Evolutionary conservation across 2,329 filamentous ascomycete species (phyloP).

Genomic region (Pseudogymnoascus sp.): DNA sequence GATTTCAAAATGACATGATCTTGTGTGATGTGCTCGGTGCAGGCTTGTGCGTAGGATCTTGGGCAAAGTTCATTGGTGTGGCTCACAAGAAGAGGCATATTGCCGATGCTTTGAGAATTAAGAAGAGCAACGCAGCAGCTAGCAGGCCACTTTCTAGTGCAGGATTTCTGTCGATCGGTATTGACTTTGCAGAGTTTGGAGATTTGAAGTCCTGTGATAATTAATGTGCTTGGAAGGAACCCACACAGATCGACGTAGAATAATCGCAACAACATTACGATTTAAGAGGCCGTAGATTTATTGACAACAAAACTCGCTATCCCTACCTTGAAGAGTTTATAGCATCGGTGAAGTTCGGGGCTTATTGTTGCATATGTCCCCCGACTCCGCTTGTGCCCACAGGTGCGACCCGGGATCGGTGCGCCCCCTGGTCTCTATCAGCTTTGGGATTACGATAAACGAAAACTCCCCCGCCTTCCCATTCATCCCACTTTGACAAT

Average conservation of each 20-base stretch:
- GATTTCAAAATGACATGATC: constrained; percentile 13
- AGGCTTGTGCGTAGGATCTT: not conserved
- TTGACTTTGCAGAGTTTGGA: not conserved
- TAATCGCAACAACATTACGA: not conserved
- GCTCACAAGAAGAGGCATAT: not conserved
- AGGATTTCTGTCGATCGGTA: not conserved
- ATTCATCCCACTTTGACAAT: constrained; percentile 12
- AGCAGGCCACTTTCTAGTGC: not conserved
- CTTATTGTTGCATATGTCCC: not conserved
- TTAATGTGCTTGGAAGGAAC: not conserved
- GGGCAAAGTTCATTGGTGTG: not conserved
- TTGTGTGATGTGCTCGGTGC: constrained; percentile 3
- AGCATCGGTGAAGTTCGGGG: not conserved
- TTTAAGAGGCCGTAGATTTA: not conserved
- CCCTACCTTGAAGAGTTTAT: not conserved
- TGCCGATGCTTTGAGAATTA: not conserved
- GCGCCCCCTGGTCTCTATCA: not conserved
- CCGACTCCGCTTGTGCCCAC: not conserved
- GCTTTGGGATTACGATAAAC: constrained; percentile 3
- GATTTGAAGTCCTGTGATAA: not conserved
- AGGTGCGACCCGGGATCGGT: not conserved
- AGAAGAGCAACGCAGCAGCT: not conserved
- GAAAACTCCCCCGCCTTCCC: constrained; percentile 3
- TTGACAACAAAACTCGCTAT: not conserved
- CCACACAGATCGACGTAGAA: not conserved